These are phyloP conservation scores for Trypanosoma grayi DNA, from an alignment of 208 protist genomes.

Conservation along the genomic window DNA sequence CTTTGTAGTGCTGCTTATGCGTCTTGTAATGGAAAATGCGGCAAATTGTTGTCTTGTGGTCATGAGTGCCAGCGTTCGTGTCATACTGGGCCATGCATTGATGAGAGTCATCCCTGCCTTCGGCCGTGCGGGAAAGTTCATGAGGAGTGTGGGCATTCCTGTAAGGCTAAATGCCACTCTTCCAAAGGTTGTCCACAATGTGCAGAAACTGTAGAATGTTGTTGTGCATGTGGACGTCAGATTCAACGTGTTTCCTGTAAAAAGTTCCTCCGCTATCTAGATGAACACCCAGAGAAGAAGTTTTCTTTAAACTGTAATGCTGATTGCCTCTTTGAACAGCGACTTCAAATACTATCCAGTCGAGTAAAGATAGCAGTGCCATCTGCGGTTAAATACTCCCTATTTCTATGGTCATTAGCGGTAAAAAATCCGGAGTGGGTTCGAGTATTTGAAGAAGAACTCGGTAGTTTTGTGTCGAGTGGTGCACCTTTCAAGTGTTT, in stretches of 20 bases:
- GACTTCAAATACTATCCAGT: constrained; percentile 28
- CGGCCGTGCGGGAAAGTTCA: constrained; percentile 39
- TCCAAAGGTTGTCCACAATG: constrained; percentile 47
- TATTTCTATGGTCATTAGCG: constrained; percentile 52
- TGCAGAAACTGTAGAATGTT: constrained; percentile 25
- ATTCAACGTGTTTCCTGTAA: constrained; percentile 37
- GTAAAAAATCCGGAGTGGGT: constrained; percentile 18
- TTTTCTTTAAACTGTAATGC: constrained; percentile 25
- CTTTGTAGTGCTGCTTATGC: constrained; percentile 34
- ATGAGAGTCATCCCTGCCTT: constrained; percentile 29
- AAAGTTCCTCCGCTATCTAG: constrained; percentile 28
- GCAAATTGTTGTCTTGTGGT: constrained; percentile 46
- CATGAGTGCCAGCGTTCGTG: constrained; percentile 59
- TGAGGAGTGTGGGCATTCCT: constrained; percentile 57
- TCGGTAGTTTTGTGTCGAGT: constrained; percentile 45
- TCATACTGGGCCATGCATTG: constrained; percentile 58
- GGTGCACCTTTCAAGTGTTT: constrained; percentile 32
- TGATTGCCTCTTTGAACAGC: constrained; percentile 29
- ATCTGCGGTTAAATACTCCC: constrained; percentile 41
- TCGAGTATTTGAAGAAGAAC: constrained; percentile 36
- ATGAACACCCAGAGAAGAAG: constrained; percentile 25
- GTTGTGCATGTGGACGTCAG: constrained; percentile 56
- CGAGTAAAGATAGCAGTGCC: constrained; percentile 5
- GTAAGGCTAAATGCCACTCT: constrained; percentile 50
- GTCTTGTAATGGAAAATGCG: constrained; percentile 46